A percentile compares a stretch with the other conserved stretches of the same genome.
Evolutionary conservation across 257 asterid species (phyloP).

Genomic region (Linderniella brevidens): DNA sequence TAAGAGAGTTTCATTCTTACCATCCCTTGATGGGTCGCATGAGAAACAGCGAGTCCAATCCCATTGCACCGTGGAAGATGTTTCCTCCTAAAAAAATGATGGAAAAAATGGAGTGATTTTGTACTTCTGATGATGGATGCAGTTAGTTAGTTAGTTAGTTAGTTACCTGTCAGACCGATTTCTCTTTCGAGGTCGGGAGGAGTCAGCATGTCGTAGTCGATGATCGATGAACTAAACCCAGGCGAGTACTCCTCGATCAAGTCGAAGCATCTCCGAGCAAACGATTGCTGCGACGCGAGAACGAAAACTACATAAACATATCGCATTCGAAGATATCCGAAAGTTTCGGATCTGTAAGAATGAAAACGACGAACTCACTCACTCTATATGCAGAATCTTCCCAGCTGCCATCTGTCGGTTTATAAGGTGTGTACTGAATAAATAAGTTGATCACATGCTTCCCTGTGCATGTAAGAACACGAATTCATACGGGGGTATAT

Average conservation of each 20-base stretch:
- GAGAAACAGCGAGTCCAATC: conserved; percentile 72
- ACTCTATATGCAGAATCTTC: conserved; percentile 76
- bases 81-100: conserved; percentile 59
- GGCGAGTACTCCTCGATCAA: conserved; percentile 86
- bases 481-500: no score
- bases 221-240: conserved; percentile 64
- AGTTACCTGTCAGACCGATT: conserved; percentile 73
- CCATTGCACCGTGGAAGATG: conserved; percentile 93
- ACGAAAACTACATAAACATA: not conserved
- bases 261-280: conserved; percentile 71
- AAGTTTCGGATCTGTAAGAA: not conserved
- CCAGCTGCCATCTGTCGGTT: conserved; percentile 90
- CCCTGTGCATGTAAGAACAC: conserved; percentile 27
- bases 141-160: not conserved
- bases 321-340: not conserved
- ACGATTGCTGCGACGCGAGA: conserved; percentile 27
- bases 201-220: conserved; percentile 92
- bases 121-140: not conserved
- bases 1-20: conserved; percentile 19
- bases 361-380: conserved; percentile 16
- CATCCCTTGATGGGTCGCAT: conserved; percentile 96
- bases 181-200: conserved; percentile 92
- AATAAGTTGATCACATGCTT: conserved; percentile 83
- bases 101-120: not conserved
- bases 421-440: conserved; percentile 88